Conservation (phyloP, 164 flowering plant species). For the Litsea cubeba region DNA sequence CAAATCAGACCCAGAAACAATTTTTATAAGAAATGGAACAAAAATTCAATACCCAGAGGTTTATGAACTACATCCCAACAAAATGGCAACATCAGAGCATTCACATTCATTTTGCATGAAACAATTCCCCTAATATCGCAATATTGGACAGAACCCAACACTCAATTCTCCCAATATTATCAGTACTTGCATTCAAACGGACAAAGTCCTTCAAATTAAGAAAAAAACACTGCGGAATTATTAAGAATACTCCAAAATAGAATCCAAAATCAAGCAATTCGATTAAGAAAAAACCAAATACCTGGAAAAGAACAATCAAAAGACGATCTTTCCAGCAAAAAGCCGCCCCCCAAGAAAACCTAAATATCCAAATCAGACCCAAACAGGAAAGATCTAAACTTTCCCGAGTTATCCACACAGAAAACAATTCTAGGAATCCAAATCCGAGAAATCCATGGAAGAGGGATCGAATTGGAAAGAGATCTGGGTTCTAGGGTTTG, state of each 20-base stretch:
- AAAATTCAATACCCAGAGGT: background rate
- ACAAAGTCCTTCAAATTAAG: too few relatives aligned
- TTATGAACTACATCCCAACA: background rate
- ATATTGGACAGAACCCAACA: too few relatives aligned
- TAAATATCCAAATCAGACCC: too few relatives aligned
- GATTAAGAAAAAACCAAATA: background rate
- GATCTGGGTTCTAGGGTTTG: background rate
- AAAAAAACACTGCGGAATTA: too few relatives aligned
- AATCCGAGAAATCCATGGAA: background rate
- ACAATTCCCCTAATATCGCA: background rate
- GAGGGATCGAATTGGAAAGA: background rate
- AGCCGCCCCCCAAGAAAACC: background rate
- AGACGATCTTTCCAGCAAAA: background rate
- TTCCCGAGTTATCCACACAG: background rate
- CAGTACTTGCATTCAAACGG: too few relatives aligned
- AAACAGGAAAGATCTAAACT: background rate
- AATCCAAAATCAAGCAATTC: too few relatives aligned
- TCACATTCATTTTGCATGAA: background rate
- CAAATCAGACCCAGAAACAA: background rate
- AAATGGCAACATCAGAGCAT: background rate
- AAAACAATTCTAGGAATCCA: background rate
- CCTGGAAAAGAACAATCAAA: background rate
- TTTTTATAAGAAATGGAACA: background rate
- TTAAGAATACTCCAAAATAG: too few relatives aligned
- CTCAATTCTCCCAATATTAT: too few relatives aligned